Evolutionary conservation across 1,139 yeast genomes (phyloP).

Genomic region (Candida frijolesensis): DNA sequence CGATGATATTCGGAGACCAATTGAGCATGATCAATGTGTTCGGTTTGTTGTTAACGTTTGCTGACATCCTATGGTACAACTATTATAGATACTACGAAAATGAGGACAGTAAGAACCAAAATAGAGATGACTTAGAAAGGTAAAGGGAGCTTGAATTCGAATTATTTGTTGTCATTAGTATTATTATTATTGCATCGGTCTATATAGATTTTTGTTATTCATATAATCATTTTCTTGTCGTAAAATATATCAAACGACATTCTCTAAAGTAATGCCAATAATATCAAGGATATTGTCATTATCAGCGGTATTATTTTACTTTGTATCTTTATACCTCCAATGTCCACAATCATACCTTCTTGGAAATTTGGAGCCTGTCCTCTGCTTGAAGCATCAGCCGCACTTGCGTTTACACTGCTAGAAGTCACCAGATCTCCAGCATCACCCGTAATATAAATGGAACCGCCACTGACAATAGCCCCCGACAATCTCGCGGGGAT

Average conservation of each 20-base stretch:
- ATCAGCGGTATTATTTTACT: background rate
- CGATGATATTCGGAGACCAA: constrained; percentile 73
- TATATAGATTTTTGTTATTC: background rate
- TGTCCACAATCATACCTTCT: background rate
- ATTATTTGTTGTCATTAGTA: background rate
- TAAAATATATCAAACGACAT: background rate
- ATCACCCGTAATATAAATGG: constrained; percentile 27
- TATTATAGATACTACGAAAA: constrained; percentile 50
- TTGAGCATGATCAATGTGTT: constrained; percentile 66
- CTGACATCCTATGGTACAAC: constrained; percentile 83
- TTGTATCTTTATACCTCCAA: constrained; percentile 1
- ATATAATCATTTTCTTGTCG: background rate
- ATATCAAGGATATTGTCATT: background rate
- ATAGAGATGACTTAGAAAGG: constrained; percentile 4
- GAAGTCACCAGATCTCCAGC: constrained; percentile 6
- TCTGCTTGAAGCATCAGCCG: constrained; percentile 5
- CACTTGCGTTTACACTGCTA: constrained; percentile 6
- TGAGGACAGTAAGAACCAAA: constrained; percentile 3
- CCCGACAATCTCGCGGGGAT: constrained; percentile 43
- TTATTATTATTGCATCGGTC: background rate
- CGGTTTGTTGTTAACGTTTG: constrained; percentile 77
- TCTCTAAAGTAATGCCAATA: constrained; percentile 4
- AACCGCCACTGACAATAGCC: constrained; percentile 32
- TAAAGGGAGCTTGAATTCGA: background rate
- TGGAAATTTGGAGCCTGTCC: background rate